Percentiles rank a stretch among this genome's conserved stretches.
Evolutionary conservation across 1,139 yeast genomes (phyloP).

Genomic region (Suhomyces choctaworum): DNA sequence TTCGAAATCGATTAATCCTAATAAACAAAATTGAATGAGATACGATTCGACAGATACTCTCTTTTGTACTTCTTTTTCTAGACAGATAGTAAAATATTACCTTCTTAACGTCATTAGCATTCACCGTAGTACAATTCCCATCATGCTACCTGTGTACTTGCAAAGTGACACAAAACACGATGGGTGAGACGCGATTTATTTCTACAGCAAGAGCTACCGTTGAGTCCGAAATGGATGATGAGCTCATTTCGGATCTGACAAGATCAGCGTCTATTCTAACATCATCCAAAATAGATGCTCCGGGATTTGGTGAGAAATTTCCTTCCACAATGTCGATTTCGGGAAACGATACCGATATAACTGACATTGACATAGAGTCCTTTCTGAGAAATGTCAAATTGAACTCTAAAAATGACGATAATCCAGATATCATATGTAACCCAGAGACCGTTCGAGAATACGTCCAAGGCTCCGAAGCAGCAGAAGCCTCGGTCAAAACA

Average conservation of each 20-base stretch:
- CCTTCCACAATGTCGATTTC: slow-evolving; percentile 8
- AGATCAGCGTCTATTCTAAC: too few relatives aligned
- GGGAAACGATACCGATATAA: slow-evolving; percentile 18
- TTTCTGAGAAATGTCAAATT: neutral
- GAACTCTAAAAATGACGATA: neutral
- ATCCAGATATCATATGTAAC: neutral
- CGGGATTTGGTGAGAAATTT: neutral
- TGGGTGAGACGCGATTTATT: slow-evolving; percentile 8
- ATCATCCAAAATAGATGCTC: neutral
- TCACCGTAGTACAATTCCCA: neutral
- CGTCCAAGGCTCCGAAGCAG: neutral
- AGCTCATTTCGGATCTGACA: too few relatives aligned
- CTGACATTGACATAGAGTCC: slow-evolving; percentile 21
- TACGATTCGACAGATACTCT: too few relatives aligned
- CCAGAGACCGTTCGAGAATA: neutral
- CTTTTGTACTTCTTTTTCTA: too few relatives aligned
- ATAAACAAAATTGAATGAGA: too few relatives aligned
- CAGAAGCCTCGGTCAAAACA: neutral
- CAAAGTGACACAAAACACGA: slow-evolving; percentile 8
- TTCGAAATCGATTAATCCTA: too few relatives aligned
- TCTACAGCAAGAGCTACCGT: too few relatives aligned
- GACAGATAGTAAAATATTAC: neutral
- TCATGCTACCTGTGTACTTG: neutral
- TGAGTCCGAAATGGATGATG: slow-evolving; percentile 2
- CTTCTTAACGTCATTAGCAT: neutral